Evolutionary conservation across 2,329 filamentous ascomycete genomes (phyloP).

Genomic region (Venturia carpophila): DNA sequence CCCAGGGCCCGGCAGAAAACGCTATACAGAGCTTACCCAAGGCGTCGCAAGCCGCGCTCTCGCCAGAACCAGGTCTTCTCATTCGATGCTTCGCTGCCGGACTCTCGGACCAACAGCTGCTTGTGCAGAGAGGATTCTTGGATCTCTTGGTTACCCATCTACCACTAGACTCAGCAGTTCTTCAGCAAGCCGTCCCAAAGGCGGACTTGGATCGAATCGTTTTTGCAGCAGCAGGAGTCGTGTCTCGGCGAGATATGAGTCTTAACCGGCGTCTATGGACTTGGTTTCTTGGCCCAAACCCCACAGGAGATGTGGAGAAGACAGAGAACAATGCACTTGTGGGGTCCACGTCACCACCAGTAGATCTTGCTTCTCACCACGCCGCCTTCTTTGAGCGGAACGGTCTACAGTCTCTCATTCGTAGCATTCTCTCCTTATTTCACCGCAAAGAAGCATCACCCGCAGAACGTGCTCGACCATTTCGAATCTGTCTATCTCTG

Average conservation of each 20-base stretch:
- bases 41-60: slow-evolving; percentile 61
- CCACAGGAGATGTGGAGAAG: slow-evolving; percentile 34
- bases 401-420: slow-evolving; percentile 66
- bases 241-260: slow-evolving; percentile 89
- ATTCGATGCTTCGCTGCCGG: slow-evolving; percentile 89
- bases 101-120: slow-evolving; percentile 73
- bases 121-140: slow-evolving; percentile 89
- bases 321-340: slow-evolving; percentile 32
- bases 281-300: slow-evolving; percentile 82
- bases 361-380: slow-evolving; percentile 40
- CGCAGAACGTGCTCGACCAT: slow-evolving; percentile 70
- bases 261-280: slow-evolving; percentile 90
- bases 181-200: slow-evolving; percentile 65
- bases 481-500: slow-evolving; percentile 83
- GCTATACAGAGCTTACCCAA: slow-evolving; percentile 35
- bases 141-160: slow-evolving; percentile 87
- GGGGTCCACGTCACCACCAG: slow-evolving; percentile 42
- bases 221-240: slow-evolving; percentile 75
- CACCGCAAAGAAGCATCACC: slow-evolving; percentile 47
- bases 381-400: slow-evolving; percentile 68
- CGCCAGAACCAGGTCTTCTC: slow-evolving; percentile 83
- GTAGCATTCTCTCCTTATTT: slow-evolving; percentile 71
- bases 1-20: slow-evolving; percentile 30
- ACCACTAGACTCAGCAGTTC: slow-evolving; percentile 71
- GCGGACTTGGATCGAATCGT: slow-evolving; percentile 76